phyloP scores from a whole-genome alignment of 2,329 filamentous ascomycete genomes.

The Penicillium sp. region DNA sequence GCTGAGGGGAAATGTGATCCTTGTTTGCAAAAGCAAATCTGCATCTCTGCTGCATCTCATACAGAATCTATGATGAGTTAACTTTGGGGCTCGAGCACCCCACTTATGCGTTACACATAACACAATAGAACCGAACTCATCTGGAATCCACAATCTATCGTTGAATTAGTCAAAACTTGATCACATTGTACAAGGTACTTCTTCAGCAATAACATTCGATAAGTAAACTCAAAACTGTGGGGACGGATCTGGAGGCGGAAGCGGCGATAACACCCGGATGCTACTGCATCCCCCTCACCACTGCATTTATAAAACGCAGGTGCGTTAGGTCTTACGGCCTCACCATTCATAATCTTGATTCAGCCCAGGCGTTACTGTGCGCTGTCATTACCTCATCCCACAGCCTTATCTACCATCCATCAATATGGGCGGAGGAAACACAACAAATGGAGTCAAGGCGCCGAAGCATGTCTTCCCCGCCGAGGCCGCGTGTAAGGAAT shows the following conservation, averaged over 20 bases:
- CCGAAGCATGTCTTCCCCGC: conserved; percentile 31
- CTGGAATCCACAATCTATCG: neutral
- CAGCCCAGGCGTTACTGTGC: neutral
- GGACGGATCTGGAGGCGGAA: conserved; percentile 25
- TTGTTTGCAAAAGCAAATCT: neutral
- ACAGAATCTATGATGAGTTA: neutral
- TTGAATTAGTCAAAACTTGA: neutral
- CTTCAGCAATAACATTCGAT: no score
- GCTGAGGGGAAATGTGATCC: neutral
- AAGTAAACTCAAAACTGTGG: conserved; percentile 4
- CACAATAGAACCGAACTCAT: neutral
- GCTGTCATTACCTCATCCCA: neutral
- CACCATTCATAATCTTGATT: neutral
- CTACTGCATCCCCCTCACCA: conserved; percentile 8
- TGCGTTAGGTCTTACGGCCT: conserved; percentile 4
- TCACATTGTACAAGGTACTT: no score
- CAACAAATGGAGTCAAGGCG: conserved; percentile 11
- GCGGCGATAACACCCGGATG: conserved; percentile 19
- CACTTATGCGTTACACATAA: neutral
- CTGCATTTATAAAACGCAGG: conserved; percentile 18
- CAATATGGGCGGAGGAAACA: conserved; percentile 11
- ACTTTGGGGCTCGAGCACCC: neutral
- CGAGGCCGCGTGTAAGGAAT: conserved; percentile 33
- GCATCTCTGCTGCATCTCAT: neutral
- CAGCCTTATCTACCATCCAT: neutral